Evolutionary conservation across 768 basidiomycete species (phyloP).

Genomic region (Thelephora aurantiotincta): DNA sequence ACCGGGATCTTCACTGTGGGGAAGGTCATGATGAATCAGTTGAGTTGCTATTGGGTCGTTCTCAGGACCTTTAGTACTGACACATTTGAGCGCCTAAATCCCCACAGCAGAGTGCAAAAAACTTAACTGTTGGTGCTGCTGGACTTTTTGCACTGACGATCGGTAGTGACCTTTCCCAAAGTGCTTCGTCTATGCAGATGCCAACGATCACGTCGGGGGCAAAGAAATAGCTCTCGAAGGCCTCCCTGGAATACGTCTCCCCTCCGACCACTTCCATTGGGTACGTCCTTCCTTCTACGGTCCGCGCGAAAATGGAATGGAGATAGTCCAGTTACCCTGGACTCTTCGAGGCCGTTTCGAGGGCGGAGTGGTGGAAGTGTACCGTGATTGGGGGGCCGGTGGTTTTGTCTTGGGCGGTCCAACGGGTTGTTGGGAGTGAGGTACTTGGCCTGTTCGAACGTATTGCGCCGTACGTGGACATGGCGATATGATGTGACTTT

Average conservation of each 20-base stretch:
- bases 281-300: constrained; percentile 69
- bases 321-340: constrained; percentile 49
- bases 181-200: constrained; percentile 21
- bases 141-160: too few relatives aligned
- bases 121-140: too few relatives aligned
- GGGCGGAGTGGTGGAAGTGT: constrained; percentile 24
- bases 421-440: constrained; percentile 33
- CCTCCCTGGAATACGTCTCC: constrained; percentile 23
- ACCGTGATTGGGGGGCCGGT: constrained; percentile 7
- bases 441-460: constrained; percentile 15
- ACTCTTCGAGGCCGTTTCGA: constrained; percentile 15
- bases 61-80: too few relatives aligned
- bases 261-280: constrained; percentile 60
- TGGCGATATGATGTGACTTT: constrained; percentile 14
- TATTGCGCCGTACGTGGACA: constrained; percentile 70
- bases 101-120: too few relatives aligned
- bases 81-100: too few relatives aligned
- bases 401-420: constrained; percentile 22
- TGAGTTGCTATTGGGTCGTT: too few relatives aligned
- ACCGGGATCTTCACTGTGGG: too few relatives aligned
- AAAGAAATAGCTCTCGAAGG: constrained; percentile 69
- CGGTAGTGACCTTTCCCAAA: too few relatives aligned
- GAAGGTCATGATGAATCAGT: too few relatives aligned
- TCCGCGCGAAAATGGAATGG: constrained; percentile 48
- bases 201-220: constrained; percentile 65